Base-by-base conservation (phyloP, 768 basidiomycete species). In the Mrakia gelida region DNA sequence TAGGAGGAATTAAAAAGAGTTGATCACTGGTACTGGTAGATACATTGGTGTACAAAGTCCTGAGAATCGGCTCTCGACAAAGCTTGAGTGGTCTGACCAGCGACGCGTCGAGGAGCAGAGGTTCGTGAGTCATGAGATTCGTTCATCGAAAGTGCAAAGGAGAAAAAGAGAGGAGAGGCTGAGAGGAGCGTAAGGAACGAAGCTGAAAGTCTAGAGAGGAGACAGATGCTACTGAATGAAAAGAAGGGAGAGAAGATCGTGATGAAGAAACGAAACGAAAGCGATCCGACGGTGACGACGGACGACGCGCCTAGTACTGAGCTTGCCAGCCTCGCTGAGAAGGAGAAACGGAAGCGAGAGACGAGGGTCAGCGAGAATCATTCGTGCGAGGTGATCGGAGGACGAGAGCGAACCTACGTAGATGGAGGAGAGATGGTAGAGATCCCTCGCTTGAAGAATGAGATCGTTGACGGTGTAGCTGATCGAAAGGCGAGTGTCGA, bases 381-480 rank as follows among this genome's bases (percentile, higher is more conserved):
- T n/a, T n/a, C n/a, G n/a, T n/a, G n/a, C n/a, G n/a, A n/a, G n/a
- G n/a, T n/a, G n/a, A n/a, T n/a, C n/a, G n/a, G n/a, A n/a, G n/a
- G n/a, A n/a, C n/a, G n/a, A n/a, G n/a, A n/a, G n/a, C n/a, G 18
- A 21, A n/a, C 67, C n/a, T 41, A 70, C 67, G 67, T 70, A 70
- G 67, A 70, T 70, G 38, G 67, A 34, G 0, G 34, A 41, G 34
- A 70, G 67, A 41, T 70, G 34, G 38, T 41, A 34, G 18, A 43
- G 34, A 82, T 96, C 92, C 32, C 90, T 93, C 54, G 96, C 96
- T 82, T 92, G 90, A 28, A 92, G 90, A 78, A 98, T 91, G 59
- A 98, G 88, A 83, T 93, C 91, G 85, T 96, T 97, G 79, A 99
- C 93, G 8, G 91, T 92, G 81, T 93, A 95, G 83, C 96, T 92